Conservation (phyloP, 225 moss, liverwort and hornwort genomes). For the Sphagnum tenellum region DNA sequence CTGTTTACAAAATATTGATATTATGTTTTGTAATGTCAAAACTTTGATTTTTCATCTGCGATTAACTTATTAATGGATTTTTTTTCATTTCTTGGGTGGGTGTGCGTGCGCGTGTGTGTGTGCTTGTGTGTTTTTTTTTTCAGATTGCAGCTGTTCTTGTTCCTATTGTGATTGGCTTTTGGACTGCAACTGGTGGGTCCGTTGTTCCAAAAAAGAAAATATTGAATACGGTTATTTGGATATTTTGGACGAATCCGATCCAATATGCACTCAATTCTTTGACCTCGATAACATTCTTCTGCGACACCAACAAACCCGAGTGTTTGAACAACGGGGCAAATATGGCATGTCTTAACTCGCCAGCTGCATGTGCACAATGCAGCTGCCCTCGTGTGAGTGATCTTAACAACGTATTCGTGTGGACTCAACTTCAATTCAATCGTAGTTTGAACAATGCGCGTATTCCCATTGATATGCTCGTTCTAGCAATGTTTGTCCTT, state of each 20-base stretch:
- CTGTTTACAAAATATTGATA: too few relatives aligned
- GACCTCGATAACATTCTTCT: constrained; percentile 69
- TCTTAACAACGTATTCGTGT: constrained; percentile 36
- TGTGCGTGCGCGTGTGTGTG: constrained; percentile 3
- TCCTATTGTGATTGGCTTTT: constrained; percentile 68
- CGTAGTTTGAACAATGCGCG: constrained; percentile 44
- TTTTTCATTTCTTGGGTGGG: not conserved
- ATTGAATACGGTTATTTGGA: constrained; percentile 55
- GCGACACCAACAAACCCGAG: constrained; percentile 44
- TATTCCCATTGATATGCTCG: constrained; percentile 42
- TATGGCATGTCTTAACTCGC: constrained; percentile 30
- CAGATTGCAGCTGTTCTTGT: constrained; percentile 65
- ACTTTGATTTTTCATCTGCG: too few relatives aligned
- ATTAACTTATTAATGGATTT: not conserved
- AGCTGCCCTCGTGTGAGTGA: constrained; percentile 58
- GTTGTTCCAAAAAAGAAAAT: constrained; percentile 65
- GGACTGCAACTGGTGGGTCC: constrained; percentile 73
- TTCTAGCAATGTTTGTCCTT: constrained; percentile 36
- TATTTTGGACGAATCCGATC: constrained; percentile 88
- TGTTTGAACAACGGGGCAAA: constrained; percentile 67
- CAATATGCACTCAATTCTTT: constrained; percentile 64
- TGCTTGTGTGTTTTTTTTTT: not conserved
- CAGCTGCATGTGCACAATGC: constrained; percentile 52
- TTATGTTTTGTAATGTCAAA: too few relatives aligned
- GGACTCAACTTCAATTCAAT: constrained; percentile 49